phyloP scores from a whole-genome alignment of 2,329 filamentous ascomycete species.

The Xylaria sp. region DNA sequence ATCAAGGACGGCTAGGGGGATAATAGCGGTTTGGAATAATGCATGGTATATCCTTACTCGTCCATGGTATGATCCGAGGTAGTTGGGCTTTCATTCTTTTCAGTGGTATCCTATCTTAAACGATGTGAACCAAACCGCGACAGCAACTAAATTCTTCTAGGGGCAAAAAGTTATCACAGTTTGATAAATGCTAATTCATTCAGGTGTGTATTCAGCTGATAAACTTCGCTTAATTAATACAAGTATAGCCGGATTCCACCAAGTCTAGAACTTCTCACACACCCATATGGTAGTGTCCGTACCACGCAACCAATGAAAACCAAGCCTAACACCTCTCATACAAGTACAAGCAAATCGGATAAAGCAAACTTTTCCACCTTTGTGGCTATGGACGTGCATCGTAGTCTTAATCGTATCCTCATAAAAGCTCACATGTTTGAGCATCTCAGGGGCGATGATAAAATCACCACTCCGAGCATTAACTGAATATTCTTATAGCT shows the following conservation, averaged over 20 bases:
- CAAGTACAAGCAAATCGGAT: slow-evolving; percentile 11
- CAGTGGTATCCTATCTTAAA: neutral
- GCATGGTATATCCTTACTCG: neutral
- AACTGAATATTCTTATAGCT: slow-evolving; percentile 56
- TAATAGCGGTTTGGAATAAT: neutral
- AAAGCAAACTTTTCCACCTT: slow-evolving; percentile 27
- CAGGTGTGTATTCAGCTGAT: slow-evolving; percentile 6
- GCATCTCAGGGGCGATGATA: neutral
- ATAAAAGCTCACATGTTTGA: slow-evolving; percentile 11
- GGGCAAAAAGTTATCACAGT: no score
- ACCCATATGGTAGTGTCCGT: neutral
- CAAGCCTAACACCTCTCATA: slow-evolving; percentile 10
- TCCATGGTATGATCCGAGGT: neutral
- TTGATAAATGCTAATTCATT: slow-evolving; percentile 7
- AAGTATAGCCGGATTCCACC: neutral
- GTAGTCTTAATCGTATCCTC: slow-evolving; percentile 26
- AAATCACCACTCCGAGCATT: neutral
- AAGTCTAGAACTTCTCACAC: neutral
- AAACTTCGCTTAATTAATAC: slow-evolving; percentile 10
- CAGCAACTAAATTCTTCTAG: neutral
- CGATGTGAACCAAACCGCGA: no score
- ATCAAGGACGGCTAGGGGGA: neutral
- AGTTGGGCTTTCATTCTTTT: neutral
- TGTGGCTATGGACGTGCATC: neutral
- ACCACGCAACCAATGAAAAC: slow-evolving; percentile 6